Conservation (phyloP, 2,329 filamentous ascomycete species). For the Alternaria arbusti region DNA sequence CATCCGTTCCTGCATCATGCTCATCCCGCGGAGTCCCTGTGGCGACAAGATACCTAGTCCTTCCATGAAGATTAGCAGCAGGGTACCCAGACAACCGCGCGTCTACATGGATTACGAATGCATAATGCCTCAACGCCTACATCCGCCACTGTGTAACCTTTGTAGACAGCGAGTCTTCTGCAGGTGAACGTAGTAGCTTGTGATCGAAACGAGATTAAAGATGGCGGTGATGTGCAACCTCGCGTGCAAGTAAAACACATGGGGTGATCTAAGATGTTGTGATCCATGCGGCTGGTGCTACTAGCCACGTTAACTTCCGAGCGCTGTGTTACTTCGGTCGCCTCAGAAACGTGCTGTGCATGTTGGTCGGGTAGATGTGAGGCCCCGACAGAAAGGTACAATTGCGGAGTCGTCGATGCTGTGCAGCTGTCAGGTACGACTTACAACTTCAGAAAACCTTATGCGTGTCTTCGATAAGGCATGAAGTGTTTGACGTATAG, state of each 20-base stretch:
- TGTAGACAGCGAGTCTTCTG: neutral
- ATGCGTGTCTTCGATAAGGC: neutral
- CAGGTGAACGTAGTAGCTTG: no score
- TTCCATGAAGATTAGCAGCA: neutral
- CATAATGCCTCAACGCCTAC: neutral
- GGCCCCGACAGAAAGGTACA: neutral
- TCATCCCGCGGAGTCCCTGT: neutral
- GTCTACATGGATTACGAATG: neutral
- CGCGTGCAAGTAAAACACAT: neutral
- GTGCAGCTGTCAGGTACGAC: neutral
- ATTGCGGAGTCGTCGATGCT: neutral
- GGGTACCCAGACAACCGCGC: neutral
- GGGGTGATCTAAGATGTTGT: no score
- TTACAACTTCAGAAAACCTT: neutral
- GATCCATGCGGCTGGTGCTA: neutral
- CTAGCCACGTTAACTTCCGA: neutral
- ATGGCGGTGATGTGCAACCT: neutral
- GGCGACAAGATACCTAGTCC: neutral
- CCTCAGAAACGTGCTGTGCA: neutral
- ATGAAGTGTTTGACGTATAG: neutral
- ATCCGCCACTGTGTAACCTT: neutral
- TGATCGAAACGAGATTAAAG: neutral
- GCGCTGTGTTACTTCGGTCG: neutral
- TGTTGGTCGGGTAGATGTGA: neutral
- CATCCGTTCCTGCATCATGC: neutral